Evolutionary conservation across 805 yeast genomes (phyloP), one percentile per base, ranked within the genome.

Genomic region (Blastobotrys robertii): DNA sequence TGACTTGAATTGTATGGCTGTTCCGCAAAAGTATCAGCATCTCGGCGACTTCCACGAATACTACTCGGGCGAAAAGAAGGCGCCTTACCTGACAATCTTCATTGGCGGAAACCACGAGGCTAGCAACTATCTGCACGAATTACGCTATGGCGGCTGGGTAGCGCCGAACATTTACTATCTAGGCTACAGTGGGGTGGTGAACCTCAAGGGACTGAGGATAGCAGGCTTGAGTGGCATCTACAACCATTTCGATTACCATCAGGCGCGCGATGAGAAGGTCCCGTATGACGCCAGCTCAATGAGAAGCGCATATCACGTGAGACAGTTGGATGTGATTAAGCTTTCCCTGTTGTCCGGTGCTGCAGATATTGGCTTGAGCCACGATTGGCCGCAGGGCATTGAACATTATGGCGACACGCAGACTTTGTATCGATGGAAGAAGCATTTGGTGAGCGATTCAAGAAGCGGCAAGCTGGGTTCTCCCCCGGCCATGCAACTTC

Each of bases 61-160:
- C 58, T 84, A 84, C 54, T 57, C 56, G 1, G 85, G 90, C 1
- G 50, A 53, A 13, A 66, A 63, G 38, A 59, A 42, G 25, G 95
- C 95, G 0, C 95, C 96, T 0, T 69, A 81, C 1, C 61, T 77
- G 29, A 90, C 97, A 0, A 51, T 92, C 0, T 82, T 90, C 51
- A 76, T 92, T 34, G 97, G 98, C 2, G 98, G 98, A 0, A 92
- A 92, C 62, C 98, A 92, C 56, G 98, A 92, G 57, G 79, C 92
- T 3, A 84, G 94, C 45, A 76, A 79, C 46, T 84, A 83, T 57
- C 57, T 92, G 48, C 66, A 73, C 47, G 86, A 83, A 51, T 63
- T 88, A 45, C 76, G 74, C 46, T 73, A 71, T 58, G 98, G 98
- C 9, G 98, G 98, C 0, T 92, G 90, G 84, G 88, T 84, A 1